These are phyloP conservation scores for Aspergillus alliaceus DNA, from an alignment of 2,329 filamentous ascomycete genomes.

Conservation along the genomic window DNA sequence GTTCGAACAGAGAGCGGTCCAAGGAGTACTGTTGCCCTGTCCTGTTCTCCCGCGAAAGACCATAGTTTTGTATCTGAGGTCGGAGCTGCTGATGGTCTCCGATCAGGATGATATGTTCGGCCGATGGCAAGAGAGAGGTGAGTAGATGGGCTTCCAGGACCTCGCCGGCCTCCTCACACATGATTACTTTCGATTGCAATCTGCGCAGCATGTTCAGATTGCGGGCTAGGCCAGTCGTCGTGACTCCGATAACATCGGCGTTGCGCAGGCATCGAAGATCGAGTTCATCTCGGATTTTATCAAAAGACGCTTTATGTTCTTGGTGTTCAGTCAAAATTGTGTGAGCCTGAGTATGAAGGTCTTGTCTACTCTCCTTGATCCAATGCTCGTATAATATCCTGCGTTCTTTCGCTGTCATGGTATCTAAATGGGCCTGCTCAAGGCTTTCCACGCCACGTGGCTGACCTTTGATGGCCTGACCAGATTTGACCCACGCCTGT, in stretches of 20 bases:
- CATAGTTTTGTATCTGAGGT: slow-evolving; percentile 41
- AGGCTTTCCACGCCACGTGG: slow-evolving; percentile 11
- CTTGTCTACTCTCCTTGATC: slow-evolving; percentile 17
- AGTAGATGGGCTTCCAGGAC: slow-evolving; percentile 45
- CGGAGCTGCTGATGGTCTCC: slow-evolving; percentile 47
- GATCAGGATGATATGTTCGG: slow-evolving; percentile 46
- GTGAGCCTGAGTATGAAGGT: not conserved
- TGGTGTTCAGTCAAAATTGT: slow-evolving; percentile 3
- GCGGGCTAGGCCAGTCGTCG: slow-evolving; percentile 53
- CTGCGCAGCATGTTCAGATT: slow-evolving; percentile 47
- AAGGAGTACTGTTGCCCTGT: slow-evolving; percentile 43
- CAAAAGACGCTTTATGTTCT: slow-evolving; percentile 13
- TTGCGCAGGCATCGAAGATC: slow-evolving; percentile 29
- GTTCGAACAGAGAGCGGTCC: slow-evolving; percentile 54
- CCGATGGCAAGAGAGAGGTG: slow-evolving; percentile 39
- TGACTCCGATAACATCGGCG: slow-evolving; percentile 55
- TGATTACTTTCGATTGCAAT: slow-evolving; percentile 41
- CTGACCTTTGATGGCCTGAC: not conserved
- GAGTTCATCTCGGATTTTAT: slow-evolving; percentile 24
- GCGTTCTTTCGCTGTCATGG: slow-evolving; percentile 26
- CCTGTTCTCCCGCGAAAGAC: slow-evolving; percentile 33
- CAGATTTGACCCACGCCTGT: slow-evolving; percentile 21
- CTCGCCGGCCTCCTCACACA: slow-evolving; percentile 48
- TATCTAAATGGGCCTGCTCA: slow-evolving; percentile 8
- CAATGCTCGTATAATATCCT: slow-evolving; percentile 29